Evolutionary conservation across 805 yeast species (phyloP).

Genomic region (Yamadazyma nakazawae): DNA sequence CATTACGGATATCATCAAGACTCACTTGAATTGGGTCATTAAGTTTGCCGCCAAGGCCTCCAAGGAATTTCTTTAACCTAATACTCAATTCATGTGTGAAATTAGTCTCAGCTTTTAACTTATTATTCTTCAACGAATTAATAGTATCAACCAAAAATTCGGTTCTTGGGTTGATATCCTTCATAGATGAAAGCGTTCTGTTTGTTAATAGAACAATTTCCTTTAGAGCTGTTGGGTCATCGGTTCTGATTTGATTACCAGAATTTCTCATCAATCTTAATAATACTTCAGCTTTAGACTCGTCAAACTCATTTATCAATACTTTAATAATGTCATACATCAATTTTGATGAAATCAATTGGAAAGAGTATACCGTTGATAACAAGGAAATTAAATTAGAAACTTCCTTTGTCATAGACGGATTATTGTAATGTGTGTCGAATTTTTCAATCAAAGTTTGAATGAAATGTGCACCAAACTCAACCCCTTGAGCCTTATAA

Average conservation of each 20-base stretch:
- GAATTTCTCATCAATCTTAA: constrained; percentile 68
- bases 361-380: constrained; percentile 74
- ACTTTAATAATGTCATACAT: constrained; percentile 70
- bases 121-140: constrained; percentile 81
- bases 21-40: constrained; percentile 82
- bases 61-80: constrained; percentile 63
- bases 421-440: constrained; percentile 38
- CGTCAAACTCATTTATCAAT: constrained; percentile 56
- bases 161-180: constrained; percentile 56
- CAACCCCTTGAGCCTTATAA: constrained; percentile 77
- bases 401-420: constrained; percentile 41
- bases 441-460: constrained; percentile 77
- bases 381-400: constrained; percentile 71
- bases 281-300: constrained; percentile 72
- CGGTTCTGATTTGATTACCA: constrained; percentile 83
- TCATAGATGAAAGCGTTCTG: constrained; percentile 34
- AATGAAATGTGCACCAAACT: constrained; percentile 82
- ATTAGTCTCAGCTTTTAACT: constrained; percentile 56
- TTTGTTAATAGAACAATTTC: constrained; percentile 67
- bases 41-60: constrained; percentile 45
- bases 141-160: constrained; percentile 83
- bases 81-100: constrained; percentile 49
- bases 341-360: constrained; percentile 67
- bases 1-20: constrained; percentile 72
- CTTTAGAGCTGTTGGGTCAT: constrained; percentile 83